phyloP scores from a whole-genome alignment of 176 grass and related monocot species.

The Triticum monococcum region DNA sequence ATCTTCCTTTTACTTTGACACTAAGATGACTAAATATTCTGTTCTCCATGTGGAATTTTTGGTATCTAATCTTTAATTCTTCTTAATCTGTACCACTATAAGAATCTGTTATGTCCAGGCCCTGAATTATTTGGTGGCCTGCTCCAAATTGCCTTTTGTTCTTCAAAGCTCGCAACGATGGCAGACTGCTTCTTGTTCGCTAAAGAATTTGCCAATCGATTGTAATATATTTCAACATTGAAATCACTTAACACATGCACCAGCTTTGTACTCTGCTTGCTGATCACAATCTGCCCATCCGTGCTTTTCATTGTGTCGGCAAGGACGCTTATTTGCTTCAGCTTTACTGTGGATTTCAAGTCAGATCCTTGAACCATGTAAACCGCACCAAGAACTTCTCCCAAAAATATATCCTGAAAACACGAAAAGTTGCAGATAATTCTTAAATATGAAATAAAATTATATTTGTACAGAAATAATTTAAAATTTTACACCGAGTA shows the following conservation, averaged over 20 bases:
- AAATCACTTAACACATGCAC: constrained; percentile 50
- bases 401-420: constrained; percentile 58
- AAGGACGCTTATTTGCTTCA: constrained; percentile 29
- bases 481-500: background rate
- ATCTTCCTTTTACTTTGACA: background rate
- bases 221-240: constrained; percentile 39
- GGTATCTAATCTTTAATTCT: constrained; percentile 1
- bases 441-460: background rate
- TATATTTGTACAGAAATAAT: background rate
- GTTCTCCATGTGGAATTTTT: constrained; percentile 10
- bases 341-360: constrained; percentile 22
- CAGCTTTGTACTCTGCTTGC: constrained; percentile 21
- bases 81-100: background rate
- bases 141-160: constrained; percentile 57
- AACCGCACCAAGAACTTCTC: constrained; percentile 66
- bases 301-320: constrained; percentile 20
- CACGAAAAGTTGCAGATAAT: background rate
- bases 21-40: background rate
- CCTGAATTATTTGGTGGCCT: constrained; percentile 7
- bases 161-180: constrained; percentile 58
- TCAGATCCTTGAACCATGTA: constrained; percentile 47
- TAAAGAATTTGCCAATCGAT: constrained; percentile 43
- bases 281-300: constrained; percentile 45
- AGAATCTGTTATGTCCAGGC: background rate
- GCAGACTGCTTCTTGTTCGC: constrained; percentile 43